Evolutionary conservation across 495 filamentous ascomycete genomes (phyloP).

Genomic region (Xylaria cubensis): DNA sequence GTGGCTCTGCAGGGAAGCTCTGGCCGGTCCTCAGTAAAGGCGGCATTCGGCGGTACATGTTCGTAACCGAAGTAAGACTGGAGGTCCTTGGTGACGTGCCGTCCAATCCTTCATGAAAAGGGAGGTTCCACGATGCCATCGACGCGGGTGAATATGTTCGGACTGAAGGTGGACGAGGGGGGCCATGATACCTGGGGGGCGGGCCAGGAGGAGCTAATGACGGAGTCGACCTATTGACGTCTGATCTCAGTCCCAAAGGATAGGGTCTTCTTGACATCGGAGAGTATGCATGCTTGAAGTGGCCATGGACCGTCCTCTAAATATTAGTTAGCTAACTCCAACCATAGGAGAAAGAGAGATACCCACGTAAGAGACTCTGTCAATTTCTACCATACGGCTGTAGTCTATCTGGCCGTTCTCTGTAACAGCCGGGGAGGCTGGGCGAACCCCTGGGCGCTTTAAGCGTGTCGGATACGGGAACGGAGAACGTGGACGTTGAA

Average conservation of each 20-base stretch:
- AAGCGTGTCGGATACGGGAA: constrained; percentile 70
- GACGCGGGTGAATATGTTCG: constrained; percentile 38
- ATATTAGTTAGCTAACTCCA: constrained; percentile 14
- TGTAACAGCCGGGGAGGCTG: constrained; percentile 66
- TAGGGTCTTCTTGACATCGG: constrained; percentile 44
- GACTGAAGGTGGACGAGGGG: constrained; percentile 27
- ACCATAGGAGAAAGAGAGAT: constrained; percentile 4
- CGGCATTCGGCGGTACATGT: constrained; percentile 47
- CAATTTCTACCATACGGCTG: constrained; percentile 58
- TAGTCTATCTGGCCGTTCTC: constrained; percentile 57
- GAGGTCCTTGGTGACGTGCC: constrained; percentile 40
- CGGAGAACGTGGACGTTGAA: constrained; percentile 65
- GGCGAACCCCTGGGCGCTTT: constrained; percentile 68
- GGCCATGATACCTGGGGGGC: constrained; percentile 35
- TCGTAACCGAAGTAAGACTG: constrained; percentile 50
- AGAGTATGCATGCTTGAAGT: constrained; percentile 49
- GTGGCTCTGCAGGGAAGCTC: constrained; percentile 27
- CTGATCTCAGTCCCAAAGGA: constrained; percentile 40
- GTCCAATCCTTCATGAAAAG: constrained; percentile 34
- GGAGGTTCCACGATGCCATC: constrained; percentile 36
- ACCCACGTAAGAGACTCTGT: constrained; percentile 53
- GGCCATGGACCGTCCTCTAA: constrained; percentile 51
- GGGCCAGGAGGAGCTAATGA: constrained; percentile 40
- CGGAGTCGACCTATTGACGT: constrained; percentile 47
- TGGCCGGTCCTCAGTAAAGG: constrained; percentile 28